Evolutionary conservation across 495 filamentous ascomycete species (phyloP), one percentile per base, ranked within the genome.

Genomic region (Tuber melanosporum): DNA sequence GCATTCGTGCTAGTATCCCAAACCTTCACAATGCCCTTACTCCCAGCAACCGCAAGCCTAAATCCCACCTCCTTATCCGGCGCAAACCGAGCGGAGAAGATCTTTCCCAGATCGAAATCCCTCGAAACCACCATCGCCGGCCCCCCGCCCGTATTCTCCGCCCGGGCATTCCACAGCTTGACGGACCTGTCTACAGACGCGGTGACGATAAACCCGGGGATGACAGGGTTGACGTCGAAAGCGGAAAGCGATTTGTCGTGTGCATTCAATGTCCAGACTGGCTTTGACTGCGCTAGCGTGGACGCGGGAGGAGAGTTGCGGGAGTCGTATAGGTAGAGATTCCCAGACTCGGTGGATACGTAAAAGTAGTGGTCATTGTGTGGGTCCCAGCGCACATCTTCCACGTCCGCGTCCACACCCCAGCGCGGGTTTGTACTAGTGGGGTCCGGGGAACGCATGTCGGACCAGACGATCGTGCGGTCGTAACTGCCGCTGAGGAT

Each of bases 1-100:
- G 87, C 89, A 85, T 98, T 98, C 15, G 96, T 98, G 79, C 92
- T 94, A 5, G 95, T 97, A 84, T 99, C 95, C 95, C 95, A 99
- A 44, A 99, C 88, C 80, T 95, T 92, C 77, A 97, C 89, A n/a
- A 87, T 87, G 3, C 96, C 95, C 86, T 97, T 97, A 88, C 94
- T 97, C 62, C 95, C 95, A 15, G 94, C 94, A 46, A 99, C 93
- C 7, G 94, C 92, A 46, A 99, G 86, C 71, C 95, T 88, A 85
- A 98, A 98, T 47, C 92, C 92, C 15, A 98, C 93, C 85, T 93
- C 93, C 46, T 89, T 79, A 83, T 99, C 96, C 0, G 95, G 94
- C 14, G 91, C 96, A 81, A 98, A 99, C 49, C 86, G 86, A 2
- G 94, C 92, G 36, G 93, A 93, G 84, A 99, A 99, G 66, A 99